These are phyloP conservation scores for Colletotrichum somersetense DNA, from an alignment of 2,329 filamentous ascomycete species.

Conservation along the genomic window DNA sequence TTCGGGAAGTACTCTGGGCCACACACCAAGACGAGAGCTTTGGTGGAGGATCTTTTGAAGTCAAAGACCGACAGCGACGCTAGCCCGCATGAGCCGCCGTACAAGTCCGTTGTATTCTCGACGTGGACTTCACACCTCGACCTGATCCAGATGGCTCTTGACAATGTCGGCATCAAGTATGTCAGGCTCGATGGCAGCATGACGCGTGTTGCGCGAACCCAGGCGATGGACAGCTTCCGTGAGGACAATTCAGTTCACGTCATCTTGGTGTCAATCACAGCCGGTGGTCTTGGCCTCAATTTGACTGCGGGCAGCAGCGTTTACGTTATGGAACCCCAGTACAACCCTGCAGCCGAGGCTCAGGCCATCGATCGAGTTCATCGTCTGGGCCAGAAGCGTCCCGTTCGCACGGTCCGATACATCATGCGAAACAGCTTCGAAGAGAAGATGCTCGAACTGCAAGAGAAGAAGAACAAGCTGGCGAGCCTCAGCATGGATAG, in stretches of 20 bases:
- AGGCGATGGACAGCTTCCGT: conserved; percentile 82
- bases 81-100: conserved; percentile 75
- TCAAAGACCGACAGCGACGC: conserved; percentile 73
- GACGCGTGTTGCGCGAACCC: conserved; percentile 78
- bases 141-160: conserved; percentile 86
- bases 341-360: conserved; percentile 94
- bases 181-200: conserved; percentile 93
- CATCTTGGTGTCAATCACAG: conserved; percentile 92
- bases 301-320: conserved; percentile 87
- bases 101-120: conserved; percentile 95
- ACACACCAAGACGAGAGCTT: conserved; percentile 89
- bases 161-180: conserved; percentile 74
- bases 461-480: conserved; percentile 92
- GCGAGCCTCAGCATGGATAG: conserved; percentile 88
- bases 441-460: conserved; percentile 90
- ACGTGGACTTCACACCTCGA: conserved; percentile 97
- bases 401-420: conserved; percentile 87
- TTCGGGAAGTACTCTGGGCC: conserved; percentile 83
- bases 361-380: conserved; percentile 96
- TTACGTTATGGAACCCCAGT: conserved; percentile 98
- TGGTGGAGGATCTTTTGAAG: conserved; percentile 79
- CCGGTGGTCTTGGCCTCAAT: conserved; percentile 92
- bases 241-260: conserved; percentile 78
- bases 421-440: conserved; percentile 94
- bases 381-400: conserved; percentile 88